Evolutionary conservation across 2,329 filamentous ascomycete genomes (phyloP).

Genomic region (Fusarium hainanense): DNA sequence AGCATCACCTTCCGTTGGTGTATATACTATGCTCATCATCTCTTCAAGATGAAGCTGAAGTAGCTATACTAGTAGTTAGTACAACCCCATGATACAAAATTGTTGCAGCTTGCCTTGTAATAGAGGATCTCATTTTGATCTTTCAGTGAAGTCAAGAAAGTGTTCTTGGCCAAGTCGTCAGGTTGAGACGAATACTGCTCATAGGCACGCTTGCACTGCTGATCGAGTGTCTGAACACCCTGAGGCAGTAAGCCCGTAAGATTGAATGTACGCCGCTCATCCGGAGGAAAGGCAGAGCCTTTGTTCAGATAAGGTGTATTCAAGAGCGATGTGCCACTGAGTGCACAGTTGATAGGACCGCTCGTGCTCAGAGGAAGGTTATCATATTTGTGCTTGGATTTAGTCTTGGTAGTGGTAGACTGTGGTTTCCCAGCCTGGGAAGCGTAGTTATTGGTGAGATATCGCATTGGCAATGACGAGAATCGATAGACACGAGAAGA

Average conservation of each 20-base stretch:
- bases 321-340: constrained; percentile 51
- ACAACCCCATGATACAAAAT: background rate
- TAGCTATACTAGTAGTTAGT: constrained; percentile 60
- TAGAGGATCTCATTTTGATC: constrained; percentile 88
- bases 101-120: constrained; percentile 66
- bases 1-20: constrained; percentile 88
- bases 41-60: constrained; percentile 82
- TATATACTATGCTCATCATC: constrained; percentile 93
- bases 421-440: constrained; percentile 39
- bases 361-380: constrained; percentile 51
- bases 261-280: constrained; percentile 76
- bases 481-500: constrained; percentile 3
- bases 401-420: constrained; percentile 33
- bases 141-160: constrained; percentile 86
- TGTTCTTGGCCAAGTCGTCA: constrained; percentile 83
- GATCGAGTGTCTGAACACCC: constrained; percentile 77
- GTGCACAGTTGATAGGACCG: constrained; percentile 52
- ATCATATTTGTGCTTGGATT: constrained; percentile 45
- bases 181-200: constrained; percentile 75
- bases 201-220: constrained; percentile 82
- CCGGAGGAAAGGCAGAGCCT: constrained; percentile 77
- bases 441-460: constrained; percentile 10
- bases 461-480: constrained; percentile 2
- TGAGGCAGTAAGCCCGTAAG: constrained; percentile 79
- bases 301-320: constrained; percentile 72